Base-by-base conservation (phyloP, 2,329 filamentous ascomycete species). In the Ophiosphaerella herpotricha region DNA sequence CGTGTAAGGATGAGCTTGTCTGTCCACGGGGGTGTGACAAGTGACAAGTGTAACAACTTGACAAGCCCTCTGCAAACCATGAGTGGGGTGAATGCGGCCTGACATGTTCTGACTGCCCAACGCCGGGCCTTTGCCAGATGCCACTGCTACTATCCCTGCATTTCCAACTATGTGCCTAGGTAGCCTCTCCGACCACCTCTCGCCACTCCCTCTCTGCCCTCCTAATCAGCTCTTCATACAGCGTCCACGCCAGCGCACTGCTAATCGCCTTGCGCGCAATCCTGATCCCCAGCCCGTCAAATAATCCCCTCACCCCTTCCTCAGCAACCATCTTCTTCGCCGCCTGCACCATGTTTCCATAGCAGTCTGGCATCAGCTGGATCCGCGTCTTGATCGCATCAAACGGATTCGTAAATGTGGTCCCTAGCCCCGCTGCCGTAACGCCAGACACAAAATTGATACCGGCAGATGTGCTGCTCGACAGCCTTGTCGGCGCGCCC, bases 361-460 rank as follows among this genome's bases (percentile, higher is more conserved):
- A 99, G 49, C 84, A 82, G 6, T 79, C 80, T 3, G 94, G 94
- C 78, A 95, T 90, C 31, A 99, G 80, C 76, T 99, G 94, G 61
- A 99, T 85, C 42, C 94, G 80, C 18, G 94, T 99, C 78, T 99
- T 99, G 73, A 97, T 86, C 1, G 91, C 91, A 74, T 99, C 94
- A 66, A 97, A 97, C 0, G 94, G 94, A 72, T 99, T 99, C 7
- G 94, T 97, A 33, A 97, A 81, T 4, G 88, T 87, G 1, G 92
- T 97, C 47, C 91, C 95, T 26, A 89, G 77, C 1, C 87, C 88
- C 0, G 91, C 93, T 3, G 93, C 91, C 4, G 92, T 67, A 3
- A 90, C 85, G 11, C 90, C 93, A 0, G 90, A 93, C 12, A 83
- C 78, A 66, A 97, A 97, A 72, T 99, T 96, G 63, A 97, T 89